Conservation (phyloP, 2,329 filamentous ascomycete species). For the Canariomyces notabilis region DNA sequence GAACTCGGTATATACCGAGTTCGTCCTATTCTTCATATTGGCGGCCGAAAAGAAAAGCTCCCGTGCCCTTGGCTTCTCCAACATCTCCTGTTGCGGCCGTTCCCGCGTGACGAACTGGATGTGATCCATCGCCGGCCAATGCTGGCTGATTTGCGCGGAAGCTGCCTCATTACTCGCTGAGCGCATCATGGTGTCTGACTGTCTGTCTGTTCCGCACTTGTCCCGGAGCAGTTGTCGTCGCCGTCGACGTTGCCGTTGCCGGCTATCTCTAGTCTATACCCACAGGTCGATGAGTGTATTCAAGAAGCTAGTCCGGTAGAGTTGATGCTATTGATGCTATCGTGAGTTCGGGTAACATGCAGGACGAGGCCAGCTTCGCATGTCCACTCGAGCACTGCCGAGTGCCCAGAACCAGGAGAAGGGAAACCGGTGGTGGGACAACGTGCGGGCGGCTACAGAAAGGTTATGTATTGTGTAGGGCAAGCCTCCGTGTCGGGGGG, state of each 20-base stretch:
- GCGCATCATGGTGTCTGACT: constrained; percentile 18
- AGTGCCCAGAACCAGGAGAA: constrained; percentile 40
- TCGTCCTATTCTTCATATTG: constrained; percentile 50
- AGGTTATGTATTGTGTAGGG: constrained; percentile 53
- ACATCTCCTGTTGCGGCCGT: constrained; percentile 46
- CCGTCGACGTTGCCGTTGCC: constrained; percentile 34
- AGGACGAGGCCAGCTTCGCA: constrained; percentile 30
- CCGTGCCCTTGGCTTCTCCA: constrained; percentile 44
- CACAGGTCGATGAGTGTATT: neutral
- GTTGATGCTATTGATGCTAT: constrained; percentile 11
- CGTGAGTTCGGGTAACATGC: constrained; percentile 23
- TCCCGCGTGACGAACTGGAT: constrained; percentile 31
- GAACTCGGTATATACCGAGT: constrained; percentile 70
- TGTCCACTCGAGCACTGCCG: constrained; percentile 31
- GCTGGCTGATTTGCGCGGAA: constrained; percentile 1
- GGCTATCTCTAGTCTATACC: constrained; percentile 29
- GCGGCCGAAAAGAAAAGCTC: constrained; percentile 59
- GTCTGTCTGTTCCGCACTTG: constrained; percentile 3
- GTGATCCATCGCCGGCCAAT: constrained; percentile 23
- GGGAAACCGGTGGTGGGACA: constrained; percentile 31
- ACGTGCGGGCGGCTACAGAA: constrained; percentile 39
- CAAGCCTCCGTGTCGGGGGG: constrained; percentile 18
- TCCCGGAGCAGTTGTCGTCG: constrained; percentile 4
- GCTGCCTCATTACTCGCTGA: neutral
- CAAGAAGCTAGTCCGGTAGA: neutral